Evolutionary conservation across 2,329 filamentous ascomycete species (phyloP), one percentile per base, ranked within the genome.

Genomic region (Hypoxylon sp.): DNA sequence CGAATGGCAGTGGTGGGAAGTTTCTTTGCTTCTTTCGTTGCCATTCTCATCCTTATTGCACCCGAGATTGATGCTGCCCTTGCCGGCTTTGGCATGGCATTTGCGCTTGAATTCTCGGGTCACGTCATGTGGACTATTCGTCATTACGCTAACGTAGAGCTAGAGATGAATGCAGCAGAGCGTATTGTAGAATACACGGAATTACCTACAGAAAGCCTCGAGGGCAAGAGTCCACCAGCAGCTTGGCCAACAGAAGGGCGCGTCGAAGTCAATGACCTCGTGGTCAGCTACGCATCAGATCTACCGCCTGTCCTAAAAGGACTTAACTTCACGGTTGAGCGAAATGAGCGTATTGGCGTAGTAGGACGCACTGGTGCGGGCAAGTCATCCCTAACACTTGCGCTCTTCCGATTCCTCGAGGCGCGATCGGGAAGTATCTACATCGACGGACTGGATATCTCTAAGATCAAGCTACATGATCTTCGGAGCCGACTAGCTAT

Each of bases 111-210:
- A 61, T 93, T 93, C 75, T 87, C 89, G 0, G 79, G 79, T 14
- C 83, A 84, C 6, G 66, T 69, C 25, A 71, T 69, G 68, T 71
- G 73, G 86, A 85, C 87, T 0, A 86, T 93, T 38, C 84, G 90
- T 1, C 82, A 89, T 60, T 93, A 93, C 74, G 86, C 91, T 0
- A 89, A 88, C 67, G 81, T 93, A 19, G 92, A 95, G 76, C 81
- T 94, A 3, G 88, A 92, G 74, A 93, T 94, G 90, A 94, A 94
- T 73, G 87, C 91, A 0, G 89, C 90, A 0, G 92, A 95, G 79
- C 85, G 92, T 30, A 88, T 95, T 25, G 82, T 93, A 3, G 92
- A 94, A 76, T 95, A 94, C 76, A 86, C 89, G 0, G 86, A 89
- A 51, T 83, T 94, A 7, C 81, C 86, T 32, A 93, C 87, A 0